These are phyloP conservation scores for Candida nonsorbophila DNA, from an alignment of 805 yeast genomes.

Conservation along the genomic window DNA sequence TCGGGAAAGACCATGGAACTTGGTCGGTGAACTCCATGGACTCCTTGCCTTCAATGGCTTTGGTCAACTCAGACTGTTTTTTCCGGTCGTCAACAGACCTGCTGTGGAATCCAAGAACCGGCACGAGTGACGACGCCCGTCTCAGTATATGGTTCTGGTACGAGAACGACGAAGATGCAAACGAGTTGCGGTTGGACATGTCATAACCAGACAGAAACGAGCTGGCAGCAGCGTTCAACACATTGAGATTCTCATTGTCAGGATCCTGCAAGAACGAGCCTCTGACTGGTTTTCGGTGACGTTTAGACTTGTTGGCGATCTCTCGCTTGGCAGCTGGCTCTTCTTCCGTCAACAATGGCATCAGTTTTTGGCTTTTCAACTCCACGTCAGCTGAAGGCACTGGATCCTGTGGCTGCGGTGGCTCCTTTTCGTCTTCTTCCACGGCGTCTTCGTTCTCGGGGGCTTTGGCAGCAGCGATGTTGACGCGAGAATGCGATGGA, in stretches of 20 bases:
- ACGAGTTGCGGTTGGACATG: too few relatives aligned
- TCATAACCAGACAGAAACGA: too few relatives aligned
- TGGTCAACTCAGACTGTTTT: constrained; percentile 9
- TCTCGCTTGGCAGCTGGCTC: not conserved
- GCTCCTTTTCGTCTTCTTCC: constrained; percentile 16
- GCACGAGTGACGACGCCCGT: too few relatives aligned
- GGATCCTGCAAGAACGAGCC: constrained; percentile 15
- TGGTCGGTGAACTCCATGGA: constrained; percentile 6
- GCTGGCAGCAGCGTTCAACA: constrained; percentile 12
- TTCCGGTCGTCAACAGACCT: not conserved
- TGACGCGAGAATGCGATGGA: constrained; percentile 11
- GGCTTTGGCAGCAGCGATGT: constrained; percentile 1
- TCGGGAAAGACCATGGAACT: constrained; percentile 55
- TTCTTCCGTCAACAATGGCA: not conserved
- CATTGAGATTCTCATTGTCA: constrained; percentile 29
- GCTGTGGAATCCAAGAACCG: too few relatives aligned
- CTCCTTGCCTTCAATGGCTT: constrained; percentile 6
- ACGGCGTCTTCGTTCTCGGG: constrained; percentile 18
- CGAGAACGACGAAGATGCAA: too few relatives aligned
- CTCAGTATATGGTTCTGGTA: too few relatives aligned
- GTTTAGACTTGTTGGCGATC: not conserved
- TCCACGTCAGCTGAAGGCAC: constrained; percentile 1
- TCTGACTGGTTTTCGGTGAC: constrained; percentile 7
- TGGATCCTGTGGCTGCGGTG: not conserved
- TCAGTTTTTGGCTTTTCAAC: constrained; percentile 2